These are phyloP conservation scores for Fusarium sp. DNA, from an alignment of 2,329 filamentous ascomycete genomes.

Conservation along the genomic window DNA sequence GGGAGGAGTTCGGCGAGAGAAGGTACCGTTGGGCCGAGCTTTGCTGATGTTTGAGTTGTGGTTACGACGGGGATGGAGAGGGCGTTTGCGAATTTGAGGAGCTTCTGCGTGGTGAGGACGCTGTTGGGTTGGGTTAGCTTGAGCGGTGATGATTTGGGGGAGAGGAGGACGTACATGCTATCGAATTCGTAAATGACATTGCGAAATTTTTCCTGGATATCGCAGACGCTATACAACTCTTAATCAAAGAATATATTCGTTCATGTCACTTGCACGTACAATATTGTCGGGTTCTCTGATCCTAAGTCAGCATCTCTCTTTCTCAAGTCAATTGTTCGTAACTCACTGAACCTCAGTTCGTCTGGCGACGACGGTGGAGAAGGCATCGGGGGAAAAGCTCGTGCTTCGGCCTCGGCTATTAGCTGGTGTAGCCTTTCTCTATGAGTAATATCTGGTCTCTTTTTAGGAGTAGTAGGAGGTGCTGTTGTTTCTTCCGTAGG, in stretches of 20 bases:
- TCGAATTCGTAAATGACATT: constrained; percentile 86
- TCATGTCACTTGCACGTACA: constrained; percentile 56
- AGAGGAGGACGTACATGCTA: constrained; percentile 72
- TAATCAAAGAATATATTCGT: background rate
- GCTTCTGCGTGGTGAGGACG: constrained; percentile 76
- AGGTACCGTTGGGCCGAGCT: constrained; percentile 84
- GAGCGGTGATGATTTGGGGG: constrained; percentile 11
- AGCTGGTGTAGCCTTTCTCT: constrained; percentile 13
- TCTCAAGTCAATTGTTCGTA: background rate
- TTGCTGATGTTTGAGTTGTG: constrained; percentile 86
- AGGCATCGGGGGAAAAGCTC: constrained; percentile 25
- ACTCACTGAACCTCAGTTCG: constrained; percentile 56
- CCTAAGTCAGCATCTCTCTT: constrained; percentile 22
- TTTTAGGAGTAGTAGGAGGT: background rate
- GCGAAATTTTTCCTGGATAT: constrained; percentile 95
- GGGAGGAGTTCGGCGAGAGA: constrained; percentile 74
- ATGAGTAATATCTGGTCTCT: background rate
- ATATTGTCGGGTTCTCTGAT: constrained; percentile 64
- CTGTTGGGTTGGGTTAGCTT: constrained; percentile 55
- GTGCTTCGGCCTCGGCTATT: background rate
- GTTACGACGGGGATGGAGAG: constrained; percentile 85
- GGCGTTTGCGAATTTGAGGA: constrained; percentile 74
- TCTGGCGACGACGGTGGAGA: constrained; percentile 15
- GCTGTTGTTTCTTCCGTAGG: background rate
- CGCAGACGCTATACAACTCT: constrained; percentile 78